phyloP scores from a whole-genome alignment of 768 basidiomycete species.

The Boletus reticulatus region DNA sequence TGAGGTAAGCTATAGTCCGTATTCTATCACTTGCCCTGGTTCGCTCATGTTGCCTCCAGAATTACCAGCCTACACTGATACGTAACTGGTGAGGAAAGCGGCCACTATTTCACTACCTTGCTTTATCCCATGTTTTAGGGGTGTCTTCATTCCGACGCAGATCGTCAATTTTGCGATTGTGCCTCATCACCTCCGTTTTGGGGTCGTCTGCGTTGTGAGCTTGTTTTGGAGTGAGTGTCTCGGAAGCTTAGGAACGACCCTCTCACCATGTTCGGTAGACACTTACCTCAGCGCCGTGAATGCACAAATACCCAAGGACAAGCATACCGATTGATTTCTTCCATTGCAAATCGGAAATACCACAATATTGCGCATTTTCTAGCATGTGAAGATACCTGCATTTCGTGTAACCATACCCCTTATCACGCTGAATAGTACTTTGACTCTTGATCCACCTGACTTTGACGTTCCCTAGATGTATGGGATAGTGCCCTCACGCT shows the following conservation, averaged over 20 bases:
- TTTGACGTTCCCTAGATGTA: background rate
- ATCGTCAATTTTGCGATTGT: conserved; percentile 75
- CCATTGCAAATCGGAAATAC: background rate
- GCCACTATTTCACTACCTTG: background rate
- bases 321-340: conserved; percentile 1
- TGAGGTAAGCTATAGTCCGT: conserved; percentile 23
- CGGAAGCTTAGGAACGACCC: background rate
- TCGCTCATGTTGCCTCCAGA: conserved; percentile 37
- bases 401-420: conserved; percentile 9
- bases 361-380: conserved; percentile 8
- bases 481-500: background rate
- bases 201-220: conserved; percentile 72
- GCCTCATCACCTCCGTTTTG: conserved; percentile 74
- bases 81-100: conserved; percentile 61
- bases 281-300: conserved; percentile 64
- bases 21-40: background rate
- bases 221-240: conserved; percentile 74
- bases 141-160: conserved; percentile 74
- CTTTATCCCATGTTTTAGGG: conserved; percentile 38
- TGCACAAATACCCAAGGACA: conserved; percentile 24
- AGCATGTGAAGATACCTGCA: conserved; percentile 6
- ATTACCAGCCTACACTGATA: conserved; percentile 69
- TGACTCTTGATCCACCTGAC: background rate
- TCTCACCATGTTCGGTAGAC: conserved; percentile 35
- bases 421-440: background rate